Evolutionary conservation across 2,329 filamentous ascomycete genomes (phyloP).

Genomic region (Fusarium neocosmosporiellum): DNA sequence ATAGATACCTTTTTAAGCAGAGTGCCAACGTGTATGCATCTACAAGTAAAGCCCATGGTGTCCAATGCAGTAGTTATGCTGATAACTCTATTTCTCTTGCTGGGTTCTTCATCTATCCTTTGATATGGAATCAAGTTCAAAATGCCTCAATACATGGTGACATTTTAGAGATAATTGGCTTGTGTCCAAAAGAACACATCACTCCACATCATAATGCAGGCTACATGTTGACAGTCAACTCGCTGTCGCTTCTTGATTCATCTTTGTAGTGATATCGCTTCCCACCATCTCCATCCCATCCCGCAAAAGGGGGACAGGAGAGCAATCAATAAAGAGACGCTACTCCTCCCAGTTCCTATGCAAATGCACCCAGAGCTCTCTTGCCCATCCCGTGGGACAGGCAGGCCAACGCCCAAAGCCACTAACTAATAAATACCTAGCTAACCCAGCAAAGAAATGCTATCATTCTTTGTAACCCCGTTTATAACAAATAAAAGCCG

Average conservation of each 20-base stretch:
- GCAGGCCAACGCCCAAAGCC: slow-evolving; percentile 8
- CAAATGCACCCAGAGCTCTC: slow-evolving; percentile 34
- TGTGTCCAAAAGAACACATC: background rate
- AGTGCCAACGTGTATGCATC: background rate
- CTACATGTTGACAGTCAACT: slow-evolving; percentile 1
- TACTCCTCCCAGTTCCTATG: slow-evolving; percentile 35
- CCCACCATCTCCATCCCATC: background rate
- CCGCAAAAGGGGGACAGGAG: background rate
- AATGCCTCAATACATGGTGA: background rate
- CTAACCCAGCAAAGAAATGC: slow-evolving; percentile 21
- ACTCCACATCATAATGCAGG: background rate
- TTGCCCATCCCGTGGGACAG: background rate
- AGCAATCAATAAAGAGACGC: slow-evolving; percentile 28
- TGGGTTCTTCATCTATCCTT: background rate
- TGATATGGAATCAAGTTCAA: background rate
- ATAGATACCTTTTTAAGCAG: background rate
- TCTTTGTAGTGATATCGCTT: background rate
- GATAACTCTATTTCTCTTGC: background rate
- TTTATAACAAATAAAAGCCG: slow-evolving; percentile 16
- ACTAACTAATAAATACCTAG: background rate
- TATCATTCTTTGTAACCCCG: slow-evolving; percentile 28
- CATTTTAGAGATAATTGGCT: no score
- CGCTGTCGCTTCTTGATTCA: slow-evolving; percentile 15
- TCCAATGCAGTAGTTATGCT: no score
- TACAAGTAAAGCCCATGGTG: no score